Evolutionary conservation across 2,329 filamentous ascomycete species (phyloP).

Genomic region (Zelopaecilomyces penicillatus): DNA sequence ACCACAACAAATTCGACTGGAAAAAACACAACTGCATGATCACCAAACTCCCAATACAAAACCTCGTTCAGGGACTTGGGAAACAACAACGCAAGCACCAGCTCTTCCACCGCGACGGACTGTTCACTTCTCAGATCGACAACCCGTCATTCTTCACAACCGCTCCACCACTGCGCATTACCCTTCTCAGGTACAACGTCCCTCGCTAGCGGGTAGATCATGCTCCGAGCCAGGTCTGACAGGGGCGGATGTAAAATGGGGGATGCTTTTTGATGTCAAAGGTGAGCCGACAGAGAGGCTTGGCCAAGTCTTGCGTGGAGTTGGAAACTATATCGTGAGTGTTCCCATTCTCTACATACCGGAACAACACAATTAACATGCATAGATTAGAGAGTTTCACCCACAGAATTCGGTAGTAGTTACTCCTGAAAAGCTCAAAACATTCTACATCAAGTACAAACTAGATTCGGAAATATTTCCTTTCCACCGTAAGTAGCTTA

Average conservation of each 20-base stretch:
- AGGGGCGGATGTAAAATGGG: constrained; percentile 67
- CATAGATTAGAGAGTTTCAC: constrained; percentile 24
- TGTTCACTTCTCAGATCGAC: constrained; percentile 24
- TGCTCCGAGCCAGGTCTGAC: constrained; percentile 11
- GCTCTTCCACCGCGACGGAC: constrained; percentile 15
- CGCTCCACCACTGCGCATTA: constrained; percentile 3
- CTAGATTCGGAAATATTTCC: constrained; percentile 59
- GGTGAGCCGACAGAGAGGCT: constrained; percentile 61
- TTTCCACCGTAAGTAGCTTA: constrained; percentile 49
- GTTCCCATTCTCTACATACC: background rate
- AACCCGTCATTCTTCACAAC: constrained; percentile 18
- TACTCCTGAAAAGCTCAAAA: constrained; percentile 64
- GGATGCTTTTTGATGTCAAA: constrained; percentile 59
- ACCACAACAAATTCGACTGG: no score
- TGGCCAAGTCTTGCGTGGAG: constrained; percentile 61
- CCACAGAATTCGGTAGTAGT: constrained; percentile 49
- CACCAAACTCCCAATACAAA: no score
- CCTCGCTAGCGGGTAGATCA: background rate
- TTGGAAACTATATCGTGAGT: constrained; percentile 65
- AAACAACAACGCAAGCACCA: constrained; percentile 1
- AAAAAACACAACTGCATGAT: no score
- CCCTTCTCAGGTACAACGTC: background rate
- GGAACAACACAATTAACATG: background rate
- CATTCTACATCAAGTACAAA: constrained; percentile 62
- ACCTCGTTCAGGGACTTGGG: no score